Percentiles rank a stretch among this genome's conserved stretches.
Conservation (phyloP, 2,329 filamentous ascomycete species). For the Paramyrothecium sp. region DNA sequence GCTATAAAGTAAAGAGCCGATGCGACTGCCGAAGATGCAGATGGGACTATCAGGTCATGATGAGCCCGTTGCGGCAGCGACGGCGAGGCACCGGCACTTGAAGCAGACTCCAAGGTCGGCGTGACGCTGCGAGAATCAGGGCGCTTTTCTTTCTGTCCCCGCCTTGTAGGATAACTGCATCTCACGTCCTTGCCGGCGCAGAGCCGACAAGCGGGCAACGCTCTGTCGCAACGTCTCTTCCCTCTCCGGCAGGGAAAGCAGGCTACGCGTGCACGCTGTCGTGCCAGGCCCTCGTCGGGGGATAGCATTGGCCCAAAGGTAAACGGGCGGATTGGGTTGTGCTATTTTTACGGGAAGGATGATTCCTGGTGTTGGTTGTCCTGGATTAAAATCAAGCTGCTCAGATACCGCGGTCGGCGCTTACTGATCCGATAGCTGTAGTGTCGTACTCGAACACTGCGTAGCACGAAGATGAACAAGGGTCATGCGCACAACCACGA, state of each 20-base stretch:
- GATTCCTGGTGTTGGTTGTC: background rate
- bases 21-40: background rate
- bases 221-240: constrained; percentile 8
- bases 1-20: constrained; percentile 7
- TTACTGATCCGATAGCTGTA: no score
- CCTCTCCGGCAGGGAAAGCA: constrained; percentile 6
- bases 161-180: constrained; percentile 3
- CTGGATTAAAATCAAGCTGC: background rate
- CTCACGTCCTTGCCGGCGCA: constrained; percentile 5
- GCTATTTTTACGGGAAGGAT: background rate
- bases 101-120: background rate
- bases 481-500: no score
- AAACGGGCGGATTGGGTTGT: background rate
- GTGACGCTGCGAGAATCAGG: background rate
- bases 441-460: no score
- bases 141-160: background rate
- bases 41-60: background rate
- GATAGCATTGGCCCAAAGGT: background rate
- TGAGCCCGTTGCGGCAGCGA: background rate
- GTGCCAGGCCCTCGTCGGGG: background rate
- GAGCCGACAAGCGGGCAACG: constrained; percentile 3
- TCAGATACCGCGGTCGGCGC: no score
- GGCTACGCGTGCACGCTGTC: background rate
- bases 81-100: background rate
- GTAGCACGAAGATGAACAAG: no score